Conservation (phyloP, 1,284 basidiomycete genomes). For the Cutaneotrichosporon cavernicola region DNA sequence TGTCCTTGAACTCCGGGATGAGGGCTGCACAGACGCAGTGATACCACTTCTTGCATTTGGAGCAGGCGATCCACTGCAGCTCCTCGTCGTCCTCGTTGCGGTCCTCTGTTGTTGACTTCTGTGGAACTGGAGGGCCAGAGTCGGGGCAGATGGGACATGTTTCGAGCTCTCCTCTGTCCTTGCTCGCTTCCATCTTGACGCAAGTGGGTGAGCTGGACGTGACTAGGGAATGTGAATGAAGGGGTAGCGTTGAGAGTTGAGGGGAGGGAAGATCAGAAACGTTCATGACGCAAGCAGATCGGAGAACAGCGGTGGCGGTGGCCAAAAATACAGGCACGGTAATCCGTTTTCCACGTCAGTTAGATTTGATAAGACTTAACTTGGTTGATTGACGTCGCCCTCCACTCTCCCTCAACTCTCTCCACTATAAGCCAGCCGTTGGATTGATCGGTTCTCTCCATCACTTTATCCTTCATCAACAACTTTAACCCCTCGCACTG, state of each 20-base stretch:
- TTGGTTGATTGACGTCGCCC: no score
- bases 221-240: not conserved
- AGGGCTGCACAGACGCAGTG: conserved; percentile 45
- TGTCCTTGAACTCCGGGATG: conserved; percentile 20
- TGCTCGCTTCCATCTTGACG: conserved; percentile 6
- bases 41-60: conserved; percentile 47
- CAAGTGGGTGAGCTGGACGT: not conserved
- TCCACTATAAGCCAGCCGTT: no score
- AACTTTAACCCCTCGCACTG: not conserved
- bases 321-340: not conserved
- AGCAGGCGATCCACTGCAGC: conserved; percentile 49
- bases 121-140: conserved; percentile 22
- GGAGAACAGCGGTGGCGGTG: not conserved
- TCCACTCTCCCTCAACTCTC: no score
- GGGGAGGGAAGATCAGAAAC: not conserved
- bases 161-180: conserved; percentile 26
- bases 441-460: not conserved
- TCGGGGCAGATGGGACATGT: conserved; percentile 29
- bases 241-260: not conserved
- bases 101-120: conserved; percentile 5
- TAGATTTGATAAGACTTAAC: not conserved
- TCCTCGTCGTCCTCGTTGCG: conserved; percentile 20
- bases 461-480: not conserved
- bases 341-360: conserved; percentile 1
- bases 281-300: not conserved